Conservation (phyloP, 257 asterid species). For the Plantago elongata region DNA sequence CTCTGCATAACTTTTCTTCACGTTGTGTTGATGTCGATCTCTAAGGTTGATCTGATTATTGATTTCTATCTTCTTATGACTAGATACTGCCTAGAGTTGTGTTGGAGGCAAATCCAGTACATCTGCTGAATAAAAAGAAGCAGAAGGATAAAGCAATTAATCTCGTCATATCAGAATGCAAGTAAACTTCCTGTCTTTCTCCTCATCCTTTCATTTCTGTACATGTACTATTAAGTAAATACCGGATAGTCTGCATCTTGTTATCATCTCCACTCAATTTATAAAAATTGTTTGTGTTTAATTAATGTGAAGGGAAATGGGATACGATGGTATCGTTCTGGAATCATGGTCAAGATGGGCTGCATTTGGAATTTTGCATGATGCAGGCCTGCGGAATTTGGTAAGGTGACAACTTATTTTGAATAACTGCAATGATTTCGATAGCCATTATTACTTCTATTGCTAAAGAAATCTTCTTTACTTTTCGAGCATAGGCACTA, state of each 20-base stretch:
- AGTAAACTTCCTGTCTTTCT: conserved; percentile 36
- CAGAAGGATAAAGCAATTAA: conserved; percentile 53
- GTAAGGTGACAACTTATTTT: conserved; percentile 30
- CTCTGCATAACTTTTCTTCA: background rate
- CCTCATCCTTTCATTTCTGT: conserved; percentile 12
- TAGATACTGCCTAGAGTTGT: conserved; percentile 87
- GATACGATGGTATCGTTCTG: conserved; percentile 89
- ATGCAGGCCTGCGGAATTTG: conserved; percentile 60
- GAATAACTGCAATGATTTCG: background rate
- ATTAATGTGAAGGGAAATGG: conserved; percentile 62
- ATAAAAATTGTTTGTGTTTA: conserved; percentile 18
- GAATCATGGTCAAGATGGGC: conserved; percentile 99
- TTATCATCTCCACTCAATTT: conserved; percentile 1
- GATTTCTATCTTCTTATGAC: conserved; percentile 15
- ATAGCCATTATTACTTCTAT: conserved; percentile 14
- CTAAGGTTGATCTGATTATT: conserved; percentile 16
- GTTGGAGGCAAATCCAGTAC: conserved; percentile 73
- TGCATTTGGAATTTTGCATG: conserved; percentile 81
- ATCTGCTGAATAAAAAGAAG: conserved; percentile 67
- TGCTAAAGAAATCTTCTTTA: conserved; percentile 23
- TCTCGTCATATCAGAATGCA: conserved; percentile 76
- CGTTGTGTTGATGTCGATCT: background rate
- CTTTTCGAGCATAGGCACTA: conserved; percentile 54
- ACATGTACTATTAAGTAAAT: background rate
- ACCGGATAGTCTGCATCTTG: background rate